phyloP scores from a whole-genome alignment of 2,329 filamentous ascomycete species.

The Endoconidiophora polonica region DNA sequence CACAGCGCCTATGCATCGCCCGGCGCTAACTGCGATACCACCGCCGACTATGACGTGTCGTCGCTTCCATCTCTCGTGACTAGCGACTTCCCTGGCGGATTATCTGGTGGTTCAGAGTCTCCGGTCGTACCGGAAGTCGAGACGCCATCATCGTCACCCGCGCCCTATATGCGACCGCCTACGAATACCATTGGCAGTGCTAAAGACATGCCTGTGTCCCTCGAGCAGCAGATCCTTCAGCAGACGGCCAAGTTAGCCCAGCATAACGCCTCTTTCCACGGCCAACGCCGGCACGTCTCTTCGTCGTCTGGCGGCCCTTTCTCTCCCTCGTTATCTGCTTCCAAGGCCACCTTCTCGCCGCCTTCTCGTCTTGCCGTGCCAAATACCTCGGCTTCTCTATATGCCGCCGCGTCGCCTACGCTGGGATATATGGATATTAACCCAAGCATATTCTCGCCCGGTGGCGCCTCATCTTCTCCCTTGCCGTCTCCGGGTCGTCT shows the following conservation, averaged over 20 bases:
- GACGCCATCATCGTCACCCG: constrained; percentile 2
- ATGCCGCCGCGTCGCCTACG: background rate
- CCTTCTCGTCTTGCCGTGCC: no score
- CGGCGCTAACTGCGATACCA: background rate
- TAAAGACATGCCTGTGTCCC: background rate
- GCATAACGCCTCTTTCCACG: constrained; percentile 5
- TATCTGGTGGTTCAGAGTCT: no score
- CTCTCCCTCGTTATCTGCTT: background rate
- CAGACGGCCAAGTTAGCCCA: constrained; percentile 5
- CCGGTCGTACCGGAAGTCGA: constrained; percentile 1
- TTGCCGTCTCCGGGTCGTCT: background rate
- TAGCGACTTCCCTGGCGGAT: background rate
- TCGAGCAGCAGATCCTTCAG: constrained; percentile 3
- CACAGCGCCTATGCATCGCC: background rate
- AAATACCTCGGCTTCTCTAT: background rate
- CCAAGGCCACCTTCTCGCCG: background rate
- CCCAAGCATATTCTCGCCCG: no score
- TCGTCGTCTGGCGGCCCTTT: background rate
- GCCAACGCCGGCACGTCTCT: background rate
- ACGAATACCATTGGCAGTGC: background rate
- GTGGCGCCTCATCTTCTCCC: no score
- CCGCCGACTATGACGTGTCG: background rate
- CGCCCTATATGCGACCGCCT: background rate
- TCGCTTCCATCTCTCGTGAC: background rate
- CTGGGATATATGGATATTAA: background rate